phyloP scores from a whole-genome alignment of 2,329 filamentous ascomycete species.

The Sclerotinia spermophila region DNA sequence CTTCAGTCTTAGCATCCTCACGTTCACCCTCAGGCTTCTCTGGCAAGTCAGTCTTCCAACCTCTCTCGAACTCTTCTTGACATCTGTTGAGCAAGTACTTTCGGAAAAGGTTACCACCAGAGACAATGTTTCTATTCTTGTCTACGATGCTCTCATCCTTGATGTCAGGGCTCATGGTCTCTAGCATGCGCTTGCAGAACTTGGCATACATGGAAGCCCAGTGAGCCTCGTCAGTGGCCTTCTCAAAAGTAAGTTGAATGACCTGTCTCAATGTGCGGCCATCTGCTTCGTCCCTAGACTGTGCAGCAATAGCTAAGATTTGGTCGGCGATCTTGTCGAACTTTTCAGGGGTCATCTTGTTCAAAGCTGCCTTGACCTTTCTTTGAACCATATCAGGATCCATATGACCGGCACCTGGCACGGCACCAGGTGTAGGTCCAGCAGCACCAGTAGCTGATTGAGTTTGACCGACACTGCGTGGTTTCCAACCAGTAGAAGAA shows the following conservation, averaged over 20 bases:
- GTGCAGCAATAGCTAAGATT: slow-evolving; percentile 85
- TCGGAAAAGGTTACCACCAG: slow-evolving; percentile 90
- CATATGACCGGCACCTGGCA: slow-evolving; percentile 55
- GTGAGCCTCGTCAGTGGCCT: slow-evolving; percentile 96
- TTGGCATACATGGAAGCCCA: slow-evolving; percentile 99
- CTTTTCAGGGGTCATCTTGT: slow-evolving; percentile 99
- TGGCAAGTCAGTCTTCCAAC: slow-evolving; percentile 88
- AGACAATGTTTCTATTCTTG: slow-evolving; percentile 82
- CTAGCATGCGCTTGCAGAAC: slow-evolving; percentile 96
- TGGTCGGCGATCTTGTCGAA: slow-evolving; percentile 94
- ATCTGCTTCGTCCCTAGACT: slow-evolving; percentile 93
- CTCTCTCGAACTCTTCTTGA: slow-evolving; percentile 97
- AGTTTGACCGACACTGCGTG: slow-evolving; percentile 60
- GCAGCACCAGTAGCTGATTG: slow-evolving; percentile 39
- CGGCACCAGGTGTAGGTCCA: slow-evolving; percentile 44
- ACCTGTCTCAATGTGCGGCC: slow-evolving; percentile 94
- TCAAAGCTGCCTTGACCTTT: slow-evolving; percentile 96
- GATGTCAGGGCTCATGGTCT: slow-evolving; percentile 91
- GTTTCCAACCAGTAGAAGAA: slow-evolving; percentile 83
- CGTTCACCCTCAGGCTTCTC: slow-evolving; percentile 67
- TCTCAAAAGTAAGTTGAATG: slow-evolving; percentile 98
- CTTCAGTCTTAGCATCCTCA: slow-evolving; percentile 54
- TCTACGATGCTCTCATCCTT: slow-evolving; percentile 93
- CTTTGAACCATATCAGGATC: slow-evolving; percentile 92
- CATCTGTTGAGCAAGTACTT: slow-evolving; percentile 98